Evolutionary conservation across 495 filamentous ascomycete genomes (phyloP), one percentile per base, ranked within the genome.

Genomic region (Aspergillus homomorphus): DNA sequence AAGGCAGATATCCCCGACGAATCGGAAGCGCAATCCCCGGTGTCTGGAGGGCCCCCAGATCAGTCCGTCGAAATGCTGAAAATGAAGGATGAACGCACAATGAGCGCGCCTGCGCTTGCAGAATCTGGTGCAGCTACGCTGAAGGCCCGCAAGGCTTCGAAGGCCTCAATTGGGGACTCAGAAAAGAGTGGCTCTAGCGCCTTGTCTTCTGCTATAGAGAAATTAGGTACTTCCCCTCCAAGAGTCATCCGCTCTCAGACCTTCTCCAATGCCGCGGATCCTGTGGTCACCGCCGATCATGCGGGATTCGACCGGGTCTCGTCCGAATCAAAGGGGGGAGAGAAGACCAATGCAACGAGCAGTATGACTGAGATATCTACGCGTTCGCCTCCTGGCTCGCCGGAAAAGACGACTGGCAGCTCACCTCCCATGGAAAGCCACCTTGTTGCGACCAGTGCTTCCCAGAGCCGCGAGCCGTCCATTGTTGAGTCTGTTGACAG

Each of bases 281-380:
- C 89, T 4, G 72, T 87, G 10, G 77, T 91, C 4, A 84, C 81
- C 30, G 80, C 81, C 14, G 84, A 89, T 60, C 76, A 80, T 59
- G 80, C 79, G 10, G 84, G 82, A 51, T 78, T 83, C n/a, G 84
- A 89, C 53, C 73, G 80, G 16, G 70, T 81, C 56, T 76, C 73
- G 33, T 63, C 63, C 28, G 69, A 78, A 18, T 60, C 54, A 51
- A 73, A 71, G 50, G 59, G 56, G 7, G 73, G 71, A 7, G 78
- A 84, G 53, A 77, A 82, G 59, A 77, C 78, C 56, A 78, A 82
- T 68, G 87, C 86, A 14, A 70, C 84, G 19, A 82, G 74, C 61
- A 69, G 78, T 9, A 89, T 90, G 80, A 85, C 84, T 54, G 84
- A 81, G 26, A 84, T 91, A 16, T 83, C 85, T 19, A 82, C 66